A percentile compares a stretch with the other conserved stretches of the same genome.
Conservation (phyloP, 176 grass and related monocot species). For the Oryza australiensis region DNA sequence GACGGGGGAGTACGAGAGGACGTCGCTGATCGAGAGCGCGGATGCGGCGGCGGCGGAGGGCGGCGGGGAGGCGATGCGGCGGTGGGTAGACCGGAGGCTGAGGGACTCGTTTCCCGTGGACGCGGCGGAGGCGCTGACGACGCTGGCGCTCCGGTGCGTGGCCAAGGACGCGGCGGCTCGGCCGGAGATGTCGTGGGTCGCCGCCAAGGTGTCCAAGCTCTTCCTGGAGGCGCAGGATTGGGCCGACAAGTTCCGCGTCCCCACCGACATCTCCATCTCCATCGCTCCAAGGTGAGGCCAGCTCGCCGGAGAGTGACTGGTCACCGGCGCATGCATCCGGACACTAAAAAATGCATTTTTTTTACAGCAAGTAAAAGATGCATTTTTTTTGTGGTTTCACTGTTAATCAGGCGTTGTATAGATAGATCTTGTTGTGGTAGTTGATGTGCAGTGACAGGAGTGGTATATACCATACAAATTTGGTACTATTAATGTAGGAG, state of each 20-base stretch:
- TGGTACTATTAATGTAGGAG: not conserved
- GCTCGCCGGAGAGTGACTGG: not conserved
- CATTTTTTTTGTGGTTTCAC: not conserved
- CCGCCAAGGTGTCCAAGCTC: constrained; percentile 75
- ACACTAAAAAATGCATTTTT: not conserved
- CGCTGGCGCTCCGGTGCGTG: constrained; percentile 67
- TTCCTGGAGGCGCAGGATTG: constrained; percentile 76
- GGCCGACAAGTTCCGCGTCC: constrained; percentile 40
- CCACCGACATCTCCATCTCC: constrained; percentile 77
- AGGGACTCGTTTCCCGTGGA: constrained; percentile 72
- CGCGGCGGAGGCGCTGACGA: constrained; percentile 46
- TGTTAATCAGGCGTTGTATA: not conserved
- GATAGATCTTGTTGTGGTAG: not conserved
- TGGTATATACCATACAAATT: no score
- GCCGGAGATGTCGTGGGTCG: constrained; percentile 73
- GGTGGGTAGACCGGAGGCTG: constrained; percentile 80
- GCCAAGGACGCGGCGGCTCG: constrained; percentile 44
- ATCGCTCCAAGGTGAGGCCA: constrained; percentile 53
- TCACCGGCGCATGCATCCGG: not conserved
- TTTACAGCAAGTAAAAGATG: no score
- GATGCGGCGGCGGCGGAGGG: constrained; percentile 22
- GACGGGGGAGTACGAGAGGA: constrained; percentile 47
- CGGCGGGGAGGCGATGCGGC: constrained; percentile 55
- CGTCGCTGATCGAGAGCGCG: constrained; percentile 74
- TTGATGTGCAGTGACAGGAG: not conserved